Conservation (phyloP, 371 early-diverging fungal species). For the Mucor piriformis region DNA sequence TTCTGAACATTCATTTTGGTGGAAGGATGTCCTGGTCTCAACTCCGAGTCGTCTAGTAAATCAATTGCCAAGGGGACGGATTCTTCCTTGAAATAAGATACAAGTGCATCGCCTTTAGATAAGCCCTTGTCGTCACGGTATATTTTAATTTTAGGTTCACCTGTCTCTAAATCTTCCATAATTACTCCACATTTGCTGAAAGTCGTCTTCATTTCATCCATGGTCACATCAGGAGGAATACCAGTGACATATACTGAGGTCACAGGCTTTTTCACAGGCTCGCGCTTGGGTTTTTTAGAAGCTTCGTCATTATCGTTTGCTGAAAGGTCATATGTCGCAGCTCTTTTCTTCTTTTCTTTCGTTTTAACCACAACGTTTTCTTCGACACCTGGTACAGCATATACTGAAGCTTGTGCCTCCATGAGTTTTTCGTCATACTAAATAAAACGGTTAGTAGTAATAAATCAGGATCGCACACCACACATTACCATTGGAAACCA, state of each 20-base stretch:
- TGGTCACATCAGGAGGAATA: constrained; percentile 80
- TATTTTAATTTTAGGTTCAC: constrained; percentile 88
- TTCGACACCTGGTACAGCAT: constrained; percentile 67
- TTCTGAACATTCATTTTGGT: constrained; percentile 69
- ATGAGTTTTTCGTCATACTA: constrained; percentile 79
- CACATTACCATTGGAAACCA: constrained; percentile 88
- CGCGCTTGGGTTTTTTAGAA: constrained; percentile 52
- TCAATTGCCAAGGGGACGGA: constrained; percentile 84
- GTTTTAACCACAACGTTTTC: constrained; percentile 38
- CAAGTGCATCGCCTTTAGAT: constrained; percentile 89
- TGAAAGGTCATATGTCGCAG: constrained; percentile 37
- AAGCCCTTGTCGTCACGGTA: constrained; percentile 73
- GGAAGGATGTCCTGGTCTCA: constrained; percentile 64
- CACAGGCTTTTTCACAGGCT: constrained; percentile 56
- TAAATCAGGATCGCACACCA: too few relatives aligned
- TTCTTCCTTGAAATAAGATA: constrained; percentile 89
- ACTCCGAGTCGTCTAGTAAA: constrained; percentile 84
- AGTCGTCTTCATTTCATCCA: constrained; percentile 74
- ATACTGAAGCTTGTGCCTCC: constrained; percentile 80
- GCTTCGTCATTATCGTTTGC: background rate
- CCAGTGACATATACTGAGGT: constrained; percentile 89
- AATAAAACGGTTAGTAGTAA: too few relatives aligned
- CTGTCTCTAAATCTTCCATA: constrained; percentile 79
- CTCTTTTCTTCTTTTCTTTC: constrained; percentile 42
- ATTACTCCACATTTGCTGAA: constrained; percentile 92